Evolutionary conservation across 2,329 filamentous ascomycete genomes (phyloP).

Genomic region (Keithomyces neogunnii): DNA sequence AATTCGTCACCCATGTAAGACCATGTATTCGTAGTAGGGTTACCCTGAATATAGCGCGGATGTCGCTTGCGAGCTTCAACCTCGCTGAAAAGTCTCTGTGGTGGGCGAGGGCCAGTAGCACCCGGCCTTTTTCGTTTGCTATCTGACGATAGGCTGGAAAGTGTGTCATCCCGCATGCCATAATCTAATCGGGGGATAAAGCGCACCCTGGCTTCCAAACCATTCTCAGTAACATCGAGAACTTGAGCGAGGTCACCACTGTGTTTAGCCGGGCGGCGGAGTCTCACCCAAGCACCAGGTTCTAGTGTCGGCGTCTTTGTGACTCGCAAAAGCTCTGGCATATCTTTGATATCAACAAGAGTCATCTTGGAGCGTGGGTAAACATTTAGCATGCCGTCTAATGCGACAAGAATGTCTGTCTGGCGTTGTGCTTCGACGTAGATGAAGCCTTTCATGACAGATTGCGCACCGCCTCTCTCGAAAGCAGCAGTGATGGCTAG

Average conservation of each 20-base stretch:
- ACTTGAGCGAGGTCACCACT: slow-evolving; percentile 86
- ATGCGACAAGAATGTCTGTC: slow-evolving; percentile 72
- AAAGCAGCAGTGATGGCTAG: slow-evolving; percentile 84
- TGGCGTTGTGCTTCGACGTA: slow-evolving; percentile 89
- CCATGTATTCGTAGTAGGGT: slow-evolving; percentile 72
- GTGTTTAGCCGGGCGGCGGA: slow-evolving; percentile 73
- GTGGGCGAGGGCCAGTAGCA: slow-evolving; percentile 60
- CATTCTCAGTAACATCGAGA: slow-evolving; percentile 86
- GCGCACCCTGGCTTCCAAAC: slow-evolving; percentile 76
- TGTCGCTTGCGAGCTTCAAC: slow-evolving; percentile 85
- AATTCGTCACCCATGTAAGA: slow-evolving; percentile 85
- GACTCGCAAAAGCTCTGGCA: slow-evolving; percentile 90
- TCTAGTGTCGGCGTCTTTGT: slow-evolving; percentile 78
- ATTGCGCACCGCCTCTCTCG: slow-evolving; percentile 70
- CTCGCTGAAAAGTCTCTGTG: slow-evolving; percentile 87
- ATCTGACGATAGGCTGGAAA: slow-evolving; percentile 38
- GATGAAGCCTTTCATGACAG: slow-evolving; percentile 84
- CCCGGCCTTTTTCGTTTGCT: slow-evolving; percentile 73
- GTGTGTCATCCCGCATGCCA: slow-evolving; percentile 68
- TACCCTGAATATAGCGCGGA: slow-evolving; percentile 52
- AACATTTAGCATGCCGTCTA: slow-evolving; percentile 80
- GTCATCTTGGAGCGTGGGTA: slow-evolving; percentile 83
- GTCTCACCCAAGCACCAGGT: slow-evolving; percentile 84
- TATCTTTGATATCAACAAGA: slow-evolving; percentile 90
- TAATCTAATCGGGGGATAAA: slow-evolving; percentile 91